A percentile compares a stretch with the other conserved stretches of the same genome.
Evolutionary conservation across 495 filamentous ascomycete species (phyloP).

Genomic region (Penicillium cinerascens): DNA sequence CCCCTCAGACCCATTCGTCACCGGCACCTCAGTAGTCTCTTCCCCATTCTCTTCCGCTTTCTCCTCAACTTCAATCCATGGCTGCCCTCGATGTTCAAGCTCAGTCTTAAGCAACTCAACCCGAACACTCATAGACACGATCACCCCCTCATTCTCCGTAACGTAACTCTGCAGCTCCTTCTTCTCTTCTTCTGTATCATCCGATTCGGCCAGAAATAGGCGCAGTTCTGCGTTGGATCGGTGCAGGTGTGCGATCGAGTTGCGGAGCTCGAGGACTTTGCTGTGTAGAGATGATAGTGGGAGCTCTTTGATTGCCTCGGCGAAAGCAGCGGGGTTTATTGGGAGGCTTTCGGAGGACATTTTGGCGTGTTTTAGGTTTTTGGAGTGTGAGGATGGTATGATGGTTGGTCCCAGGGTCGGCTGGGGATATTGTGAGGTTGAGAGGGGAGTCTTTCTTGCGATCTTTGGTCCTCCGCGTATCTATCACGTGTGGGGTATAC

Average conservation of each 20-base stretch:
- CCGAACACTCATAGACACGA: slow-evolving; percentile 68
- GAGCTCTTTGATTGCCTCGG: slow-evolving; percentile 69
- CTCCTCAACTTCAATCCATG: slow-evolving; percentile 58
- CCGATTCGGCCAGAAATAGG: slow-evolving; percentile 50
- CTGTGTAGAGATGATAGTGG: slow-evolving; percentile 66
- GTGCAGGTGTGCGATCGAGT: slow-evolving; percentile 76
- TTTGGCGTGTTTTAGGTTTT: slow-evolving; percentile 1
- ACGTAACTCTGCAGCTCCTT: slow-evolving; percentile 39
- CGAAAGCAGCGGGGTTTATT: slow-evolving; percentile 44
- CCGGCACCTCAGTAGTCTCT: slow-evolving; percentile 10
- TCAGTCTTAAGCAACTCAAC: slow-evolving; percentile 65
- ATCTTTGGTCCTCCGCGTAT: not conserved
- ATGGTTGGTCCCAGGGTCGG: not conserved
- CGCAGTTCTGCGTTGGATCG: slow-evolving; percentile 72
- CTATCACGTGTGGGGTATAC: not conserved
- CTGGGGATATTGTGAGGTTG: not conserved
- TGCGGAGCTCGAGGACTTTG: slow-evolving; percentile 79
- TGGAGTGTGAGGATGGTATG: not conserved
- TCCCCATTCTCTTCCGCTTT: slow-evolving; percentile 7
- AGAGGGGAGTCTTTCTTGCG: not conserved
- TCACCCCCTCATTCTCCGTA: slow-evolving; percentile 71
- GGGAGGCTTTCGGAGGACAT: slow-evolving; percentile 40
- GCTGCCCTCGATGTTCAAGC: slow-evolving; percentile 69
- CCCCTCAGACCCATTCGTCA: slow-evolving; percentile 30
- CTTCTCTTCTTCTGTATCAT: slow-evolving; percentile 64